These are phyloP conservation scores for Ustilago nuda DNA, from an alignment of 1,284 basidiomycete species.

Conservation along the genomic window DNA sequence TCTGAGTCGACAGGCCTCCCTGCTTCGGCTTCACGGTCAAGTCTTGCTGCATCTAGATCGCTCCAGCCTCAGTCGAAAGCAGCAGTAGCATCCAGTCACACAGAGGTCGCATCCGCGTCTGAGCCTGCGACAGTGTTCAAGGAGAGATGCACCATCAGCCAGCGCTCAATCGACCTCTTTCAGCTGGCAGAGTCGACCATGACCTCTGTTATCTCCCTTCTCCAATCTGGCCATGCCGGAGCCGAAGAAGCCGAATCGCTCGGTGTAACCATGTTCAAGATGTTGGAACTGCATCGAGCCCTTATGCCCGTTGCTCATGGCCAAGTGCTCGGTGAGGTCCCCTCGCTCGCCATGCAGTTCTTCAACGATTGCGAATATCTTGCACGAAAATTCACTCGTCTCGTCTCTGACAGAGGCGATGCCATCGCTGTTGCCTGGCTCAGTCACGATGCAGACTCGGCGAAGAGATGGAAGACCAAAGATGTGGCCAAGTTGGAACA, in stretches of 20 bases:
- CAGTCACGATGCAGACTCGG: slow-evolving; percentile 22
- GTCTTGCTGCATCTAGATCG: slow-evolving; percentile 7
- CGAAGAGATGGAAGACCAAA: slow-evolving; percentile 21
- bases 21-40: not conserved
- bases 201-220: slow-evolving; percentile 21
- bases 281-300: slow-evolving; percentile 84
- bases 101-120: not conserved
- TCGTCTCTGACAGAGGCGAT: slow-evolving; percentile 68
- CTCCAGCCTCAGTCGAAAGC: slow-evolving; percentile 3
- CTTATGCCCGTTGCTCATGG: slow-evolving; percentile 81
- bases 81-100: not conserved
- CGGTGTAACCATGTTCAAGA: slow-evolving; percentile 69
- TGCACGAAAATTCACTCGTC: slow-evolving; percentile 64
- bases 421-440: slow-evolving; percentile 17
- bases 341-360: slow-evolving; percentile 80
- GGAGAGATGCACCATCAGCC: slow-evolving; percentile 50
- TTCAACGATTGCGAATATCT: slow-evolving; percentile 88
- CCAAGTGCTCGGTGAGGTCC: slow-evolving; percentile 73
- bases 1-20: slow-evolving; percentile 12
- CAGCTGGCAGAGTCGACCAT: slow-evolving; percentile 34
- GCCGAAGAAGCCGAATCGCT: slow-evolving; percentile 27
- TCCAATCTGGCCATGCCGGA: not conserved
- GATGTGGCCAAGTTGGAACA: slow-evolving; percentile 35
- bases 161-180: slow-evolving; percentile 46
- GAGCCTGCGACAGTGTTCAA: slow-evolving; percentile 5